These are phyloP conservation scores for Cladosporium colombiae DNA, from an alignment of 2,329 filamentous ascomycete genomes.

Conservation along the genomic window DNA sequence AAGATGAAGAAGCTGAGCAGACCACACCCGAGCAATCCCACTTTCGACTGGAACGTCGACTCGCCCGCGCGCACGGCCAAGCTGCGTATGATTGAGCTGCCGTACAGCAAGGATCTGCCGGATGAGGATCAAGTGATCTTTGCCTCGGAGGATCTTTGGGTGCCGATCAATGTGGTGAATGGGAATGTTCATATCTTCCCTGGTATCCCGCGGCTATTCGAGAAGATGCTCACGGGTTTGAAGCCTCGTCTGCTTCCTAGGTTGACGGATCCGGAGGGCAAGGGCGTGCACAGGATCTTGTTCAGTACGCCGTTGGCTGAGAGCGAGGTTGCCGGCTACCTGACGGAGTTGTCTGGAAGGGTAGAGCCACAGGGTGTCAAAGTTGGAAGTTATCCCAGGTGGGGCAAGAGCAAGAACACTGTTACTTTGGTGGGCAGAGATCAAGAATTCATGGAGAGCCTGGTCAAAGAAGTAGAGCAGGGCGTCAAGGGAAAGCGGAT, in stretches of 20 bases:
- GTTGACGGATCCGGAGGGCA: conserved; percentile 75
- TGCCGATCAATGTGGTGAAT: conserved; percentile 85
- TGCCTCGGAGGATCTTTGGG: conserved; percentile 80
- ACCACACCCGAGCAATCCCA: conserved; percentile 68
- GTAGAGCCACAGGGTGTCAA: conserved; percentile 79
- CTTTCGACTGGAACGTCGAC: conserved; percentile 83
- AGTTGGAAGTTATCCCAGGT: conserved; percentile 91
- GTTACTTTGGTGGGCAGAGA: conserved; percentile 84
- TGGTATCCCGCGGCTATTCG: conserved; percentile 83
- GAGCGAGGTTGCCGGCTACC: conserved; percentile 78
- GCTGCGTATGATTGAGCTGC: conserved; percentile 86
- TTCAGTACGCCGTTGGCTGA: conserved; percentile 87
- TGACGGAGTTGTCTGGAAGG: conserved; percentile 75
- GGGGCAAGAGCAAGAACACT: conserved; percentile 84
- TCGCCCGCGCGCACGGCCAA: conserved; percentile 77
- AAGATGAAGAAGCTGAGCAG: conserved; percentile 83
- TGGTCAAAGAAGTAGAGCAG: conserved; percentile 75
- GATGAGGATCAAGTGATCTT: conserved; percentile 75
- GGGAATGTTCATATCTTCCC: conserved; percentile 92
- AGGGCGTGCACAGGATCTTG: conserved; percentile 74
- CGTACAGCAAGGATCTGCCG: conserved; percentile 65
- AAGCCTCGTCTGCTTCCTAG: conserved; percentile 71
- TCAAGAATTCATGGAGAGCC: conserved; percentile 71
- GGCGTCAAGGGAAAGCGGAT: conserved; percentile 74
- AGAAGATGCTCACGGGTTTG: conserved; percentile 73